Conservation (phyloP, 768 basidiomycete genomes). For the Scleroderma bovista region DNA sequence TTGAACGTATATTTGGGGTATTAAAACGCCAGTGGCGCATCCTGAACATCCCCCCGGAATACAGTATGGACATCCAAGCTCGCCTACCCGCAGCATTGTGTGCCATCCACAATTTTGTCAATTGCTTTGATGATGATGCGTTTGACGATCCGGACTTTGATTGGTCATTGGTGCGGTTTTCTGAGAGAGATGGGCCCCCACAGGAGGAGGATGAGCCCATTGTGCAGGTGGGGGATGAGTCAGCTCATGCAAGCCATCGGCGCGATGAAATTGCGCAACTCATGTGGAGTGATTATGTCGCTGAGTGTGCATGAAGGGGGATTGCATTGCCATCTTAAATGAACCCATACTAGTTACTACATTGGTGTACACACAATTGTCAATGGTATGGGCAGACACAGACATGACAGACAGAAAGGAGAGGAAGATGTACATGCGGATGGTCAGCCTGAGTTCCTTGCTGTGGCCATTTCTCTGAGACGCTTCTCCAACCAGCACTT, state of each 20-base stretch:
- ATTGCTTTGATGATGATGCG: not conserved
- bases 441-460: no score
- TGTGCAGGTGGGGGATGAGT: not conserved
- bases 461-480: not conserved
- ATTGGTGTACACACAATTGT: not conserved
- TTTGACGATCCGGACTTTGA: not conserved
- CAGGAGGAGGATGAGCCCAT: not conserved
- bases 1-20: constrained; percentile 19
- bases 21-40: constrained; percentile 16
- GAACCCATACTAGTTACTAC: not conserved
- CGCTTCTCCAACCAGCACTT: not conserved
- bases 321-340: not conserved
- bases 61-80: constrained; percentile 5
- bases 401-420: not conserved
- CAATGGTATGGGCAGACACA: not conserved
- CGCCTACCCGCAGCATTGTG: not conserved
- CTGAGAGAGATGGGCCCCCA: not conserved
- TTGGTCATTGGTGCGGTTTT: not conserved
- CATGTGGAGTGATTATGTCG: not conserved
- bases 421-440: not conserved
- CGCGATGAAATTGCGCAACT: not conserved
- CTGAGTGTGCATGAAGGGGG: not conserved
- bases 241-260: not conserved
- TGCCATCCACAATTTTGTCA: not conserved
- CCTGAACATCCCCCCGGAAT: constrained; percentile 8